Base-by-base conservation (phyloP, 495 filamentous ascomycete species). In the Hypoxylon lenormandii region DNA sequence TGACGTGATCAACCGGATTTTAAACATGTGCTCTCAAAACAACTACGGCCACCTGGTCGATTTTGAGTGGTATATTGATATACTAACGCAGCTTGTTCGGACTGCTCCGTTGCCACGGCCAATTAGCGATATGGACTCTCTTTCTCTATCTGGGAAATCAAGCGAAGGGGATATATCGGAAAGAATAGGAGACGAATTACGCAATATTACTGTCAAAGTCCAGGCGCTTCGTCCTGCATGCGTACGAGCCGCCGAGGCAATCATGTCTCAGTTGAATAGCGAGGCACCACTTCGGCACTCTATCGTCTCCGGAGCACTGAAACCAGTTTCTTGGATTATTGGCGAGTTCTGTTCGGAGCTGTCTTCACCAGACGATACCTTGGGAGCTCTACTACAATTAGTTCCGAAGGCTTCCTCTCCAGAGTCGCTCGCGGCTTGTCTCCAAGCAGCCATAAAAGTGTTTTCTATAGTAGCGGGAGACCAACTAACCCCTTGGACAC, bases 61-160 rank as follows among this genome's bases (percentile, higher is more conserved):
- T 74, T 98, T 98, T 75, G 95, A 96, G 64, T 98, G 95, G 95
- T 98, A 98, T 80, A 87, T 98, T 50, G 88, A 91, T 60, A 85
- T 94, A 37, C 79, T 98, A 8, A 87, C 92, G 5, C 90, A 94
- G 71, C 83, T 98, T 2, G 85, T 97, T 28, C 85, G 88, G 45
- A 86, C 90, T 60, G 83, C 93, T 30, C 77, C 83, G 12, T 70
- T 80, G 11, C 66, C 58, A 58, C 78, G 67, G 40, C 74, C 77
- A 16, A 59, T 65, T 11, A 70, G 73, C n/a, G 76, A 81, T 33
- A 49, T 64, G 4, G 66, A 73, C 46, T 58, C 89, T 23, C 82
- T 88, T 53, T 63, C 77, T 5, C 59, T 70, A 19, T 55, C 76
- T 10, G 67, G 62, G 57, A 82, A 67, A 16, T 61, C 65, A 13